Conservation (phyloP, 805 yeast genomes). For the Candida mattraensis region DNA sequence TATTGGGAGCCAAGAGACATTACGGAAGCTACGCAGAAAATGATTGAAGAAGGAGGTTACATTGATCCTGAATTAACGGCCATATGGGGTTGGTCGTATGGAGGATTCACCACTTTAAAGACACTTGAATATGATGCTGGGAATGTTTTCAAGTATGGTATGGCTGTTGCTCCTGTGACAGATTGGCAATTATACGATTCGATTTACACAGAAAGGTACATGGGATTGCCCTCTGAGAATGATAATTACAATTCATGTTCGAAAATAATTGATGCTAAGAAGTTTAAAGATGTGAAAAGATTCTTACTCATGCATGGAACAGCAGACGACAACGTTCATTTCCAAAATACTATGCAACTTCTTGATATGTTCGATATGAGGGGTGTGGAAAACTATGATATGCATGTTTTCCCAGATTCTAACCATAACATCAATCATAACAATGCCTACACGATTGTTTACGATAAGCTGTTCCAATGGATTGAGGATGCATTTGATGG, state of each 20-base stretch:
- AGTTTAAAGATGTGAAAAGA: slow-evolving; percentile 49
- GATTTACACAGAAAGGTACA: slow-evolving; percentile 75
- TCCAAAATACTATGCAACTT: slow-evolving; percentile 64
- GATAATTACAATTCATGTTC: slow-evolving; percentile 50
- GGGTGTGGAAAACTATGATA: slow-evolving; percentile 71
- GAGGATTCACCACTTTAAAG: slow-evolving; percentile 75
- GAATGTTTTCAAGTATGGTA: slow-evolving; percentile 65
- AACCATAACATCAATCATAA: slow-evolving; percentile 81
- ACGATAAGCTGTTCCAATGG: slow-evolving; percentile 73
- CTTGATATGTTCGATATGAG: slow-evolving; percentile 55
- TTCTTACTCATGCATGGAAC: slow-evolving; percentile 79
- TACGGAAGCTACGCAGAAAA: slow-evolving; percentile 47
- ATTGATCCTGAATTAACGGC: slow-evolving; percentile 59
- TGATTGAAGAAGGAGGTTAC: slow-evolving; percentile 44
- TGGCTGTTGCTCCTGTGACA: slow-evolving; percentile 86
- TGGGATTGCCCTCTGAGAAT: slow-evolving; percentile 56
- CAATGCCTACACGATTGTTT: slow-evolving; percentile 75
- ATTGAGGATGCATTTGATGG: slow-evolving; percentile 50
- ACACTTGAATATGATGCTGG: slow-evolving; percentile 69
- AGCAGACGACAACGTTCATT: slow-evolving; percentile 82
- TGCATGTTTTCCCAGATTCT: slow-evolving; percentile 89
- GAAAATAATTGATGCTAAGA: slow-evolving; percentile 39
- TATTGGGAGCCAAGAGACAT: slow-evolving; percentile 78
- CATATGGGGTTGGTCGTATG: slow-evolving; percentile 89
- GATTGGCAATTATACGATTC: slow-evolving; percentile 76